A percentile compares a stretch with the other conserved stretches of the same genome.
phyloP scores from a whole-genome alignment of 2,329 filamentous ascomycete species.

The Paramyrothecium roridum region DNA sequence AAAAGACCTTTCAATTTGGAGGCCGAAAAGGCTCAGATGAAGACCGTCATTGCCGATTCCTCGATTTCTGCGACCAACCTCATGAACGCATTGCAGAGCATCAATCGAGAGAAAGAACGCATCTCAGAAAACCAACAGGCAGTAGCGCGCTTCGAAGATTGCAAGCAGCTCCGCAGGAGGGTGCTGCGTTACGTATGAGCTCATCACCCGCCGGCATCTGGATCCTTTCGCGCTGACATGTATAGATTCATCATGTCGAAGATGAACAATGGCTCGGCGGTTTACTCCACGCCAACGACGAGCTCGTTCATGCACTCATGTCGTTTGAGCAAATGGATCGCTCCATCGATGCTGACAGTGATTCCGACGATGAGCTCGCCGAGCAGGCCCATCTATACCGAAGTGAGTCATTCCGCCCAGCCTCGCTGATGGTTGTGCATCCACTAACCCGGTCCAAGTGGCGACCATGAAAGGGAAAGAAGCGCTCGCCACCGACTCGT shows the following conservation, averaged over 20 bases:
- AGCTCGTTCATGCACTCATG: slow-evolving; percentile 90
- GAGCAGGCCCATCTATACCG: slow-evolving; percentile 65
- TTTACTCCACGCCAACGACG: slow-evolving; percentile 90
- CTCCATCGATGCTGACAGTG: slow-evolving; percentile 73
- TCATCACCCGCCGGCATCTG: not conserved
- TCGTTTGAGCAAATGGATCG: slow-evolving; percentile 91
- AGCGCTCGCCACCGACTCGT: slow-evolving; percentile 36
- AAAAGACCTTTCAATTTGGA: slow-evolving; percentile 75
- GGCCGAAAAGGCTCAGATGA: slow-evolving; percentile 82
- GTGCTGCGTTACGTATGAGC: slow-evolving; percentile 74
- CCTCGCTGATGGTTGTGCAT: not conserved
- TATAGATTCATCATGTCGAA: slow-evolving; percentile 81
- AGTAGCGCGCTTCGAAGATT: slow-evolving; percentile 75
- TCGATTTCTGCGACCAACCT: slow-evolving; percentile 91
- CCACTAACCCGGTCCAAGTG: slow-evolving; percentile 36
- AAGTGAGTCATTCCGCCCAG: slow-evolving; percentile 37
- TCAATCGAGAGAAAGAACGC: slow-evolving; percentile 84
- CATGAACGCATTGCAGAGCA: slow-evolving; percentile 79
- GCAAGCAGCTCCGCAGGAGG: slow-evolving; percentile 80
- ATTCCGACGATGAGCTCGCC: slow-evolving; percentile 65
- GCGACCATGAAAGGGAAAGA: slow-evolving; percentile 49
- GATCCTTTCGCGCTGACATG: not conserved
- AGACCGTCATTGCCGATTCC: slow-evolving; percentile 82
- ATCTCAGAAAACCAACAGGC: slow-evolving; percentile 82
- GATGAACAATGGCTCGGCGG: slow-evolving; percentile 89